Evolutionary conservation across 495 filamentous ascomycete genomes (phyloP).

Genomic region (Talaromyces proteolyticus): DNA sequence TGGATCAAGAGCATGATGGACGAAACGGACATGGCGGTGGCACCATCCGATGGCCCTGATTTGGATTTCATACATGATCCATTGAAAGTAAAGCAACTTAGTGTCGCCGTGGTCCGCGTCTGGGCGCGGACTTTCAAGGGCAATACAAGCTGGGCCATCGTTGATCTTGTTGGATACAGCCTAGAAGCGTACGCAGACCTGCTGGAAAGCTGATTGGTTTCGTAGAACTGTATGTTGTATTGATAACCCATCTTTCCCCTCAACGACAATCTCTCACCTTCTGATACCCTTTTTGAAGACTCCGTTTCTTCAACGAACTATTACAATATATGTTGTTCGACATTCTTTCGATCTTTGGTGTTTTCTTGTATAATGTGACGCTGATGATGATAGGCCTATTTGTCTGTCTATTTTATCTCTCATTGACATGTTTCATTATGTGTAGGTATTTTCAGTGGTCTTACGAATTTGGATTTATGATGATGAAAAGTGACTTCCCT

Average conservation of each 20-base stretch:
- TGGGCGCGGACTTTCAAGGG: slow-evolving; percentile 49
- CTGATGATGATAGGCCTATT: no score
- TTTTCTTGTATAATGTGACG: neutral
- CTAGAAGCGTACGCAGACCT: slow-evolving; percentile 40
- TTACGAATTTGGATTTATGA: no score
- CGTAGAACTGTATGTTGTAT: neutral
- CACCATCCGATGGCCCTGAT: slow-evolving; percentile 35
- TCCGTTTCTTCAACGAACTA: no score
- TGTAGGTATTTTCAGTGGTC: no score
- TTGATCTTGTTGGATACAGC: slow-evolving; percentile 43
- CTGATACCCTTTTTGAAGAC: slow-evolving; percentile 4
- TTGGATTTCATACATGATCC: slow-evolving; percentile 38
- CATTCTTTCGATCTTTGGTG: neutral
- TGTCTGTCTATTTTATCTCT: no score
- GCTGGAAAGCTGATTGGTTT: slow-evolving; percentile 16
- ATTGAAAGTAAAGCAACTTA: slow-evolving; percentile 40
- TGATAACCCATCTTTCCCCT: neutral
- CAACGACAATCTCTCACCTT: slow-evolving; percentile 10
- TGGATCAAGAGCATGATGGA: slow-evolving; percentile 70
- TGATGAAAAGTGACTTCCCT: neutral
- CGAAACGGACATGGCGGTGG: slow-evolving; percentile 67
- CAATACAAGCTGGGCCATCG: slow-evolving; percentile 50
- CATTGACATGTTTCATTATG: neutral
- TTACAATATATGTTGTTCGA: no score
- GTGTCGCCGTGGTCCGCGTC: slow-evolving; percentile 46